Percentiles rank a stretch among this genome's conserved stretches.
These are phyloP conservation scores for Orbilia oligospora DNA, from an alignment of 2,329 filamentous ascomycete genomes.

Conservation along the genomic window DNA sequence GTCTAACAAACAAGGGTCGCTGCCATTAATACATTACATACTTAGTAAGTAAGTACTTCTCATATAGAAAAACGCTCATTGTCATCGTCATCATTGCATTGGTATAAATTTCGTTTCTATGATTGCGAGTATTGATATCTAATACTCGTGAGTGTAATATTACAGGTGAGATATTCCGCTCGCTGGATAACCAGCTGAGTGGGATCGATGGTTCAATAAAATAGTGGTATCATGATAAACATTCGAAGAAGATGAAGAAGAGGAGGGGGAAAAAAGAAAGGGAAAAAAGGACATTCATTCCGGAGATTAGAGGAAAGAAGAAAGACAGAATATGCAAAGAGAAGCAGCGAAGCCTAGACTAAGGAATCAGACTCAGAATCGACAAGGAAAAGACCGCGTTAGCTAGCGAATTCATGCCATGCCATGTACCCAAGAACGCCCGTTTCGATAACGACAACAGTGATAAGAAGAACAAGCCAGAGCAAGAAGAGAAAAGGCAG, in stretches of 20 bases:
- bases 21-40: too few species aligned
- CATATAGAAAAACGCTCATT: not conserved
- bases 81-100: not conserved
- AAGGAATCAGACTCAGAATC: conserved; percentile 15
- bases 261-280: too few species aligned
- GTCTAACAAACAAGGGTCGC: conserved; percentile 13
- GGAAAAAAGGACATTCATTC: conserved; percentile 5
- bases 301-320: not conserved
- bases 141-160: not conserved
- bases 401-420: conserved; percentile 38
- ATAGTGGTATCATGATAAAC: conserved; percentile 46
- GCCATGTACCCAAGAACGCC: conserved; percentile 53
- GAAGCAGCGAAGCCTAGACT: not conserved
- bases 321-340: not conserved
- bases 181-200: not conserved
- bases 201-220: not conserved
- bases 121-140: not conserved
- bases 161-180: conserved; percentile 1
- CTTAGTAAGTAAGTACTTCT: too few species aligned
- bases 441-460: conserved; percentile 20
- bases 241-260: conserved; percentile 4
- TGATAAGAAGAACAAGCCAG: not conserved
- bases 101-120: not conserved
- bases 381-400: conserved; percentile 1
- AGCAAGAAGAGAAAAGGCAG: not conserved